These are phyloP conservation scores for Penicillium steckii DNA, from an alignment of 495 filamentous ascomycete genomes.

Conservation along the genomic window DNA sequence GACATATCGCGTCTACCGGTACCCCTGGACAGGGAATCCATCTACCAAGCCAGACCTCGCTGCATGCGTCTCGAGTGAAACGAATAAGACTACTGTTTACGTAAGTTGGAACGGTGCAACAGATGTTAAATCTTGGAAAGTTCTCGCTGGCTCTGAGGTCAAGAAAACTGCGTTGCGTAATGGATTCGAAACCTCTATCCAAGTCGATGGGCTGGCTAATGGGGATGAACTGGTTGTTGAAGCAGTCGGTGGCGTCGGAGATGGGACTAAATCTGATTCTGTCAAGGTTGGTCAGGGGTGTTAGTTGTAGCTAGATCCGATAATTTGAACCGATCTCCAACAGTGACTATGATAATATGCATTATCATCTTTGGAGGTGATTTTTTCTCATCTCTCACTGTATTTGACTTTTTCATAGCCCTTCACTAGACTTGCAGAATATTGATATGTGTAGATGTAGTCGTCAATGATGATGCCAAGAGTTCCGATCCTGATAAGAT, in stretches of 20 bases:
- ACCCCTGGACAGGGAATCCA: constrained; percentile 22
- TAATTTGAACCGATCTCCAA: background rate
- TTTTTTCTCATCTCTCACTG: no score
- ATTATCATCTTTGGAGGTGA: no score
- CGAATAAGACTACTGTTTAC: constrained; percentile 14
- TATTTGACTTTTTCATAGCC: no score
- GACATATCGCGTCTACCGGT: constrained; percentile 27
- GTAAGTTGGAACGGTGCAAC: constrained; percentile 40
- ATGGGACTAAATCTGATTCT: constrained; percentile 12
- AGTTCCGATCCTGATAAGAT: constrained; percentile 1
- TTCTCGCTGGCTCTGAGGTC: constrained; percentile 6
- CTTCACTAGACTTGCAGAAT: no score
- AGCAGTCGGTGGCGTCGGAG: constrained; percentile 16
- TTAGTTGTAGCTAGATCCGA: background rate
- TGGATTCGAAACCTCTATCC: constrained; percentile 16
- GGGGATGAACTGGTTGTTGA: constrained; percentile 14
- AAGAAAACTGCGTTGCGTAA: background rate
- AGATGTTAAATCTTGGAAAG: constrained; percentile 17
- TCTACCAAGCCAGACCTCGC: constrained; percentile 16
- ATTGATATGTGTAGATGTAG: no score
- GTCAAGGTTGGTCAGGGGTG: constrained; percentile 13
- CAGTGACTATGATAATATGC: no score
- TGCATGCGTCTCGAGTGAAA: constrained; percentile 10
- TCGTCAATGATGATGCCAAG: constrained; percentile 1
- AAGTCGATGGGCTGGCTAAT: constrained; percentile 4